These are phyloP conservation scores for Metarhizium anisopliae DNA, from an alignment of 2,329 filamentous ascomycete genomes.

Conservation along the genomic window DNA sequence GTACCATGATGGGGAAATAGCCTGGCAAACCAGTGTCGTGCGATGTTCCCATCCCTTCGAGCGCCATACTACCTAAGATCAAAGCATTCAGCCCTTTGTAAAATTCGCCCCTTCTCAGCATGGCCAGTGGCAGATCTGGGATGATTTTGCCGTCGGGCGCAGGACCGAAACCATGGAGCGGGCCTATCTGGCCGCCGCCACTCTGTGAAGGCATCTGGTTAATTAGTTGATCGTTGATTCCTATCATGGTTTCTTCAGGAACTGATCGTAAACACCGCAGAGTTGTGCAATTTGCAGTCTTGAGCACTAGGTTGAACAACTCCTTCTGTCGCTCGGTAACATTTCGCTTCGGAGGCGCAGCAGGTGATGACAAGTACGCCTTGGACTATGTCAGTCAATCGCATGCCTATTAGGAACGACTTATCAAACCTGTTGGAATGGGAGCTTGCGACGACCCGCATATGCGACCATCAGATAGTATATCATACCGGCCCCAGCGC, in stretches of 20 bases:
- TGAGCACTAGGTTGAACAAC: too few relatives aligned
- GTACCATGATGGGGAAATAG: slow-evolving; percentile 3
- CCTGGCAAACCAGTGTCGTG: slow-evolving; percentile 1
- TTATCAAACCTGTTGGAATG: too few relatives aligned
- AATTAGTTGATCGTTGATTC: slow-evolving; percentile 9
- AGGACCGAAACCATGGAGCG: slow-evolving; percentile 9
- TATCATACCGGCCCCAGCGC: too few relatives aligned
- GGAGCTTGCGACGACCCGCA: too few relatives aligned
- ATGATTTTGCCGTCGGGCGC: neutral
- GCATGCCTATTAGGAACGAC: too few relatives aligned
- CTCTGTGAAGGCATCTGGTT: slow-evolving; percentile 7
- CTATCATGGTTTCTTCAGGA: neutral
- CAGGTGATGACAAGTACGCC: too few relatives aligned
- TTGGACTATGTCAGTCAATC: too few relatives aligned
- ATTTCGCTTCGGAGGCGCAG: too few relatives aligned
- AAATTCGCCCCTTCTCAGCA: neutral
- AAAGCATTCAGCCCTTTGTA: neutral
- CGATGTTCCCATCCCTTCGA: neutral
- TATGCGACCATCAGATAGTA: too few relatives aligned
- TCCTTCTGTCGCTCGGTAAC: too few relatives aligned
- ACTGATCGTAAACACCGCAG: too few relatives aligned
- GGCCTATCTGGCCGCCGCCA: slow-evolving; percentile 14
- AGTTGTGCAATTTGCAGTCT: too few relatives aligned
- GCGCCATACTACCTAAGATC: neutral
- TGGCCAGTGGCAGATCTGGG: neutral